A percentile compares a stretch with the other conserved stretches of the same genome.
Conservation (phyloP, 306 rosid species). For the Pyrus communis region DNA sequence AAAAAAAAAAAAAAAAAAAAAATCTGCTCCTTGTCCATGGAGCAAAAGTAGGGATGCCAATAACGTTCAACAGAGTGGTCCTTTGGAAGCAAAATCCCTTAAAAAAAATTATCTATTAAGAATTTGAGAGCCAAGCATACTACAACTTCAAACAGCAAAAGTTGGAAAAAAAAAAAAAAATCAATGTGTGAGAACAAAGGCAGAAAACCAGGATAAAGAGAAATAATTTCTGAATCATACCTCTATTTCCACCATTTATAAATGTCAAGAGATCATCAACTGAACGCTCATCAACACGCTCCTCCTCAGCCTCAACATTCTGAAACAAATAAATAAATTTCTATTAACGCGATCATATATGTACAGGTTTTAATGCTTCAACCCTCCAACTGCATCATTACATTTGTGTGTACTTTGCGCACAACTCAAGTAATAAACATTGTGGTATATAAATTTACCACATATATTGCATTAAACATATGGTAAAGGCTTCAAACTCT, state of each 20-base stretch:
- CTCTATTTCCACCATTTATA: constrained; percentile 69
- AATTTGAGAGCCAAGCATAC: neutral
- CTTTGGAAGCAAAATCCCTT: neutral
- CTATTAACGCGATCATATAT: constrained; percentile 9
- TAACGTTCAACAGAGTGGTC: neutral
- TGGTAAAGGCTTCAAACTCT: constrained; percentile 31
- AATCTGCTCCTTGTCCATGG: neutral
- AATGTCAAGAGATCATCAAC: constrained; percentile 84
- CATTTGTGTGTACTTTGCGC: constrained; percentile 1
- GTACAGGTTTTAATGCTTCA: neutral
- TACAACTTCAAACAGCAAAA: neutral
- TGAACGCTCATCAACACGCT: constrained; percentile 74
- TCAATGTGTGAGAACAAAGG: constrained; percentile 4
- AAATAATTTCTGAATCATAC: constrained; percentile 24
- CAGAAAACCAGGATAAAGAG: neutral
- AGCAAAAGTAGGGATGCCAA: neutral
- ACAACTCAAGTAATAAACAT: constrained; percentile 15
- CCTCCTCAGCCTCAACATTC: constrained; percentile 71
- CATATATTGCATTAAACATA: constrained; percentile 22
- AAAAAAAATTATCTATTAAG: neutral
- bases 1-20: neutral
- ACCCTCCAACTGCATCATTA: neutral
- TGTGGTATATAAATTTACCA: constrained; percentile 18
- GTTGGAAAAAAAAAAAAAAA: neutral
- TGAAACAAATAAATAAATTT: constrained; percentile 27